Conservation (phyloP, 208 protist species). For the Wallacemonas sp. region DNA sequence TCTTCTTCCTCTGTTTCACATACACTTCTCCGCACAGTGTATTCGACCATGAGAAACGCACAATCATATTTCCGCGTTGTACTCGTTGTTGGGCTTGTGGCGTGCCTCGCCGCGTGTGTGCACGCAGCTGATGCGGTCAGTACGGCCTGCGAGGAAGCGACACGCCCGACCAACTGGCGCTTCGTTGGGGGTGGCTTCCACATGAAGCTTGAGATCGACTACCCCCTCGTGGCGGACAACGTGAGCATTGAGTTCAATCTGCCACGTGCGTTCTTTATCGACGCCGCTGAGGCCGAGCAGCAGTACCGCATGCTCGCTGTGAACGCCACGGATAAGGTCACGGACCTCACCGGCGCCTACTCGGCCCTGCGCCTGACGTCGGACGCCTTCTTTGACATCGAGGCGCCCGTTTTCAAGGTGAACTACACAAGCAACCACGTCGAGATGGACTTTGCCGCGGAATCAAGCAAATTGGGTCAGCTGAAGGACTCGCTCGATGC, state of each 20-base stretch:
- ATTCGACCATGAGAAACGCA: too few relatives aligned
- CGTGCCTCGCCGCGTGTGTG: background rate
- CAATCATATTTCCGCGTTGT: too few relatives aligned
- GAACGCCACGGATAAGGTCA: background rate
- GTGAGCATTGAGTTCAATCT: conserved; percentile 43
- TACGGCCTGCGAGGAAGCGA: background rate
- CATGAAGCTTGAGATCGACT: conserved; percentile 75
- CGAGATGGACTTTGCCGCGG: conserved; percentile 23
- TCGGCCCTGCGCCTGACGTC: conserved; percentile 36
- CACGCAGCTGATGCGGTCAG: background rate
- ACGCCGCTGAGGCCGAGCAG: conserved; percentile 66
- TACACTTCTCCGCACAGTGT: too few relatives aligned
- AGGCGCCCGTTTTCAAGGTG: conserved; percentile 74
- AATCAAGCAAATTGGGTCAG: background rate
- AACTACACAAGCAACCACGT: conserved; percentile 52
- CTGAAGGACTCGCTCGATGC: background rate
- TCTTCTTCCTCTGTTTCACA: too few relatives aligned
- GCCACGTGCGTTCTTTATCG: conserved; percentile 71
- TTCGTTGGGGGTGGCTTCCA: conserved; percentile 71
- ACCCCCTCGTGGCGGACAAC: conserved; percentile 26
- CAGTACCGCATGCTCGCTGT: conserved; percentile 39
- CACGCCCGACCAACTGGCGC: conserved; percentile 23
- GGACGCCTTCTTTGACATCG: conserved; percentile 73
- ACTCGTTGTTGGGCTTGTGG: conserved; percentile 17
- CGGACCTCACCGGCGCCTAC: conserved; percentile 7